Conservation (phyloP, 2,329 filamentous ascomycete genomes). For the Phyllosticta citribraziliensis region DNA sequence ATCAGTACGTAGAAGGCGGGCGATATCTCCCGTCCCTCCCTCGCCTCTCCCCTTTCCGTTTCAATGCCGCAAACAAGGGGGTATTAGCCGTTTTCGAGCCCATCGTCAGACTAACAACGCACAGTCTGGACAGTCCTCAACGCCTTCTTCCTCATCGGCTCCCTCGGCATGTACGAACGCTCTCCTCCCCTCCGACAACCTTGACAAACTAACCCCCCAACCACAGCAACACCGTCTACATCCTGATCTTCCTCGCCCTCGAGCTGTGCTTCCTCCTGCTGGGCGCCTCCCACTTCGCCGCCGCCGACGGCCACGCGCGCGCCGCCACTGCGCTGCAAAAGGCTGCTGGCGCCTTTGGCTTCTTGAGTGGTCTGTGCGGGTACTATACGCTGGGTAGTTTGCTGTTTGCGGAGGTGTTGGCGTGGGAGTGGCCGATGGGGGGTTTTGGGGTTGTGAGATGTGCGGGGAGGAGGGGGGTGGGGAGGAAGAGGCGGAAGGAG, state of each 20-base stretch:
- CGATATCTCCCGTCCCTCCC: too few species aligned
- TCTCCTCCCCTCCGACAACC: background rate
- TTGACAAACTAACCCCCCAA: background rate
- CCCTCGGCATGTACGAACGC: slow-evolving; percentile 24
- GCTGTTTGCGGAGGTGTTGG: slow-evolving; percentile 2
- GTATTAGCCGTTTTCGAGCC: too few species aligned
- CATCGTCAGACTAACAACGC: too few species aligned
- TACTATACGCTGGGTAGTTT: slow-evolving; percentile 15
- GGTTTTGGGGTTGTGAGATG: too few species aligned
- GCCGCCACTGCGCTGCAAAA: slow-evolving; percentile 32
- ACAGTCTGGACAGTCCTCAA: slow-evolving; percentile 40
- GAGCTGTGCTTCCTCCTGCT: slow-evolving; percentile 36
- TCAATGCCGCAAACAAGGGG: too few species aligned
- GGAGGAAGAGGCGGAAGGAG: too few species aligned
- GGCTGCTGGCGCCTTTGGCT: slow-evolving; percentile 38
- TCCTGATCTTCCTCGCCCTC: slow-evolving; percentile 39
- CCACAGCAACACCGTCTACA: slow-evolving; percentile 36
- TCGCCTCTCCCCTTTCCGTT: too few species aligned
- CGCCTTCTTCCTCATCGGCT: slow-evolving; percentile 37
- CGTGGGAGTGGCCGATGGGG: slow-evolving; percentile 3
- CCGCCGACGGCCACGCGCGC: slow-evolving; percentile 32
- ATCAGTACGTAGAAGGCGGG: slow-evolving; percentile 34
- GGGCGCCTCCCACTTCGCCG: slow-evolving; percentile 36
- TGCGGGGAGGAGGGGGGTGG: too few species aligned
- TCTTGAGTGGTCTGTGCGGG: slow-evolving; percentile 36